Base-by-base conservation (phyloP, 805 yeast genomes). In the Candida broadrunensis region DNA sequence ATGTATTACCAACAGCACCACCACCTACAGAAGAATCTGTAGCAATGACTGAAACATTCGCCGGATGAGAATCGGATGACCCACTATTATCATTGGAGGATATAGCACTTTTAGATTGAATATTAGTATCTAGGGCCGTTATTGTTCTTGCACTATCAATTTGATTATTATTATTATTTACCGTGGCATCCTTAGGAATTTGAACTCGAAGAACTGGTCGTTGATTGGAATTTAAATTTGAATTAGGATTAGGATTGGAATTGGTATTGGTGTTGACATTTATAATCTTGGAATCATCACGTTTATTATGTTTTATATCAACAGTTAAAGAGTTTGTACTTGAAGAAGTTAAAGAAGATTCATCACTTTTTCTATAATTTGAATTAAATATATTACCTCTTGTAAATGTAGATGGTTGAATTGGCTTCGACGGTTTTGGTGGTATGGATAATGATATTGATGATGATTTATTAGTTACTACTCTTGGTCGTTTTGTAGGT, bases 131-230 rank as follows among this genome's bases (percentile, higher is more conserved):
- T 11, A 70, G 36, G 1, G 79, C 78, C 4, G 80, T 70, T 18
- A 75, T 52, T 0, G 80, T 72, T 19, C 67, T 51, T 38, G 75
- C 70, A 51, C 75, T 58, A 55, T 70, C 69, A n/a, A n/a, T n/a
- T n/a, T n/a, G n/a, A 41, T 62, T 43, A 46, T 59, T 54, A 36
- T 45, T 52, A 19, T 11, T 9, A 11, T 39, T 24, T 18, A 59
- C 52, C 40, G 12, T 11, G 17, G 14, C n/a, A 52, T 72, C 78
- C 4, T 64, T 65, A 1, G 88, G 88, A n/a, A 83, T 83, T 49
- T 80, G 80, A 9, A 83, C 82, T 41, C 86, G 60, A 34, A 83
- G 60, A 1, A 81, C 72, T 1, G 88, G 88, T 44, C 88, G 60
- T 36, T 63, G 52, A n/a, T n/a, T n/a, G n/a, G n/a, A n/a, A n/a